phyloP scores from a whole-genome alignment of 1,284 basidiomycete species.

The Leccinum griseonigrum region DNA sequence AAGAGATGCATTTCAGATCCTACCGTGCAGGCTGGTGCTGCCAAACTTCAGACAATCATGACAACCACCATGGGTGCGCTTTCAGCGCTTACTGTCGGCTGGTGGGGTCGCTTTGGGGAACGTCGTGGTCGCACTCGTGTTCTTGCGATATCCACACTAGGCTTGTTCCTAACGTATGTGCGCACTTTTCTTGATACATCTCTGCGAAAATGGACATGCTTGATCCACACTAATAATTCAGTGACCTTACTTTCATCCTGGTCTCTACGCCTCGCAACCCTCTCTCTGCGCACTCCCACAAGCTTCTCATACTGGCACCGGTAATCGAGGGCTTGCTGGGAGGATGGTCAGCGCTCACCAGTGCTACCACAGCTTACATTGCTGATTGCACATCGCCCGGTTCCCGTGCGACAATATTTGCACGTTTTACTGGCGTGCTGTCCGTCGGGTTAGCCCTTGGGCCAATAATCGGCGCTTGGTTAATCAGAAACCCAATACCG shows the following conservation, averaged over 20 bases:
- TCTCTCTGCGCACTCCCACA: constrained; percentile 65
- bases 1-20: constrained; percentile 58
- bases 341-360: constrained; percentile 80
- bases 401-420: constrained; percentile 78
- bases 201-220: constrained; percentile 8
- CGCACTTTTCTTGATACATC: constrained; percentile 1
- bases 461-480: constrained; percentile 68
- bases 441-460: constrained; percentile 73
- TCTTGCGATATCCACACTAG: constrained; percentile 66
- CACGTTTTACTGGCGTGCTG: constrained; percentile 71
- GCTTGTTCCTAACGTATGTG: constrained; percentile 74
- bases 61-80: constrained; percentile 79
- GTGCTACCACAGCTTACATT: constrained; percentile 80
- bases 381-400: constrained; percentile 85
- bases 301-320: constrained; percentile 79
- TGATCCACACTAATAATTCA: constrained; percentile 29
- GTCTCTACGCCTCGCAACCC: constrained; percentile 68
- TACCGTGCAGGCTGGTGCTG: constrained; percentile 64
- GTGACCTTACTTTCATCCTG: constrained; percentile 77
- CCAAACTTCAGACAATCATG: constrained; percentile 66
- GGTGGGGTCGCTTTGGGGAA: constrained; percentile 86
- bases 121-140: constrained; percentile 75
- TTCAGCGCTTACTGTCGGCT: constrained; percentile 81
- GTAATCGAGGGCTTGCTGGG: constrained; percentile 82
- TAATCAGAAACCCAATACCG: constrained; percentile 58